Base-by-base conservation (phyloP, 1,139 yeast species). In the Geotrichum klebahnii region DNA sequence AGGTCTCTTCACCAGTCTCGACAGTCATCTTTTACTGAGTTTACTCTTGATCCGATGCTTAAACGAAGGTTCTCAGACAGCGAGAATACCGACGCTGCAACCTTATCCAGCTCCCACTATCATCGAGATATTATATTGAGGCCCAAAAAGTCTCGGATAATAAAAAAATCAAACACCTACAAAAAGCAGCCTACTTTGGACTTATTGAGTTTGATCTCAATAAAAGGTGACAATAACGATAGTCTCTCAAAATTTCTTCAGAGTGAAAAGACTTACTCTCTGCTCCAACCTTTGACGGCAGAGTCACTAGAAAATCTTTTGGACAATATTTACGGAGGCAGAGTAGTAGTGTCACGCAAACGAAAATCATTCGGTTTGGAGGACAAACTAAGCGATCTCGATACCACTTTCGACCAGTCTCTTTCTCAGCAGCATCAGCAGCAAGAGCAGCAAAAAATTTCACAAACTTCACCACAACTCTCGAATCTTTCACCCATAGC, bases 331-430 rank as follows among this genome's bases (percentile, higher is more conserved):
- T 51, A 51, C 26, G 51, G 51, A 19, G 53, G 51, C 33, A 29
- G 24, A 4, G 29, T 51, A 5, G 28, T 45, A 5, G 26, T 51
- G n/a, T 51, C 53, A 1, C 28, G 45, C n/a, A 51, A 51, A 28
- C 38, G 53, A 12, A 46, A 47, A 29, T 50, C 50, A 10, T 39
- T 42, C 34, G 38, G 41, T 19, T 14, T 39, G 34, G 35, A 28
- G 14, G 24, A 33, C 24, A 31, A 19, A 14, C 31, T n/a, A 26
- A 26, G 22, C 17, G 19, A 19, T 26, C 17, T 26, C 32, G 33
- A 36, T 20, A 9, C 20, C 41, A 36, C 22, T n/a, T n/a, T 36
- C 26, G 20, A 44, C 48, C 16, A 36, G 37, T 12, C 16, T 34
- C 17, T 8, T 24, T 33, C 23, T 20, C 5, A 22, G 35, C 32